phyloP scores from a whole-genome alignment of 371 early-diverging fungal genomes.

The Zychaea mexicana region DNA sequence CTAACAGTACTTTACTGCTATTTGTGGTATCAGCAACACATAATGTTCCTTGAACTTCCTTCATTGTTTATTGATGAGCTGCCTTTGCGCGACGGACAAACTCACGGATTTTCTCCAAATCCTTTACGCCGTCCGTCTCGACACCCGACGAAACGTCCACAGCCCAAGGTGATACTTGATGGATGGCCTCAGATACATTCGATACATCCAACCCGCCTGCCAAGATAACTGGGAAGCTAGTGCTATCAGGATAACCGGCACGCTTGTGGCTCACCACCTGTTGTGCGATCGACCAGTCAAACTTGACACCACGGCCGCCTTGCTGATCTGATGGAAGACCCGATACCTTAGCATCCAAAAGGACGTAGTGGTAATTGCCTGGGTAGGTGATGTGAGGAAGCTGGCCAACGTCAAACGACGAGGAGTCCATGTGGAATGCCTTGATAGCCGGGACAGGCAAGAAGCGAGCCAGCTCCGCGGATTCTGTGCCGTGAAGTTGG shows the following conservation, averaged over 20 bases:
- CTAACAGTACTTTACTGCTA: too few relatives aligned
- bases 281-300: conserved; percentile 82
- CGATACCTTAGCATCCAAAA: conserved; percentile 74
- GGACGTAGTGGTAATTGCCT: conserved; percentile 65
- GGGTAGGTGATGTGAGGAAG: conserved; percentile 51
- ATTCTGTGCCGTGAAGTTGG: conserved; percentile 92
- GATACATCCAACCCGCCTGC: conserved; percentile 91
- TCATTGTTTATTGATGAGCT: neutral
- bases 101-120: conserved; percentile 62
- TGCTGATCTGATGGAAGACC: conserved; percentile 52
- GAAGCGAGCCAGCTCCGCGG: conserved; percentile 60
- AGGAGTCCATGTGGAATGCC: conserved; percentile 80
- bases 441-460: conserved; percentile 88
- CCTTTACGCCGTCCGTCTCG: conserved; percentile 77
- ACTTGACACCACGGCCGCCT: conserved; percentile 72
- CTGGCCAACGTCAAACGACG: conserved; percentile 32
- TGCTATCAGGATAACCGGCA: conserved; percentile 21
- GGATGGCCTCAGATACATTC: conserved; percentile 79
- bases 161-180: conserved; percentile 74
- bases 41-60: too few relatives aligned
- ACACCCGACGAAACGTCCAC: conserved; percentile 96
- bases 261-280: conserved; percentile 48
- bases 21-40: neutral
- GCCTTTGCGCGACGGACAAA: conserved; percentile 65
- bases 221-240: conserved; percentile 71